These are phyloP conservation scores for Debaryomyces hansenii DNA, from an alignment of 805 yeast species.

Conservation along the genomic window DNA sequence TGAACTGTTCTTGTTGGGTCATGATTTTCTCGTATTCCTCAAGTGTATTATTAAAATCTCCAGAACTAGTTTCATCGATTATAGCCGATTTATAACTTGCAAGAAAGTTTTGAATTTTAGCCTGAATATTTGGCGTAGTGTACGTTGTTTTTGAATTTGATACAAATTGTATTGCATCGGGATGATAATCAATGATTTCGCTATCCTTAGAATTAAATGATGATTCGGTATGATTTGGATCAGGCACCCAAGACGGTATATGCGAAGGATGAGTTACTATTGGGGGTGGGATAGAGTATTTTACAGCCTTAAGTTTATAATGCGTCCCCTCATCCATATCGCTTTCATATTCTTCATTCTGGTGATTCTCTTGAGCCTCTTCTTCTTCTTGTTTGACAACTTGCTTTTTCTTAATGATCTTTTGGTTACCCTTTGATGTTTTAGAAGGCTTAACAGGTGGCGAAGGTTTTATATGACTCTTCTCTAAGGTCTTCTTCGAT, in stretches of 20 bases:
- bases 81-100: constrained; percentile 34
- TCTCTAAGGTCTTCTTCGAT: neutral
- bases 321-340: constrained; percentile 10
- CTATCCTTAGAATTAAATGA: constrained; percentile 11
- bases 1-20: constrained; percentile 49
- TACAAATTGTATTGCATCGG: constrained; percentile 26
- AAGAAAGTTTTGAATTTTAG: constrained; percentile 26
- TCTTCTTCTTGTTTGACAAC: constrained; percentile 7
- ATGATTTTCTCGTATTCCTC: constrained; percentile 66
- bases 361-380: constrained; percentile 5
- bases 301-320: constrained; percentile 28
- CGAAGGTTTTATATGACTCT: neutral
- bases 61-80: constrained; percentile 33
- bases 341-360: constrained; percentile 4
- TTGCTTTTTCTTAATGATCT: constrained; percentile 1
- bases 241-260: constrained; percentile 42
- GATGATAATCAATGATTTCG: constrained; percentile 24
- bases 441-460: neutral
- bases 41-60: constrained; percentile 30
- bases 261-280: constrained; percentile 46
- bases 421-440: neutral
- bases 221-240: constrained; percentile 8
- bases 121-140: constrained; percentile 27
- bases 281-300: constrained; percentile 34
- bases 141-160: constrained; percentile 10